Evolutionary conservation across 164 flowering plant genomes (phyloP).

Genomic region (Brasenia schreberi): DNA sequence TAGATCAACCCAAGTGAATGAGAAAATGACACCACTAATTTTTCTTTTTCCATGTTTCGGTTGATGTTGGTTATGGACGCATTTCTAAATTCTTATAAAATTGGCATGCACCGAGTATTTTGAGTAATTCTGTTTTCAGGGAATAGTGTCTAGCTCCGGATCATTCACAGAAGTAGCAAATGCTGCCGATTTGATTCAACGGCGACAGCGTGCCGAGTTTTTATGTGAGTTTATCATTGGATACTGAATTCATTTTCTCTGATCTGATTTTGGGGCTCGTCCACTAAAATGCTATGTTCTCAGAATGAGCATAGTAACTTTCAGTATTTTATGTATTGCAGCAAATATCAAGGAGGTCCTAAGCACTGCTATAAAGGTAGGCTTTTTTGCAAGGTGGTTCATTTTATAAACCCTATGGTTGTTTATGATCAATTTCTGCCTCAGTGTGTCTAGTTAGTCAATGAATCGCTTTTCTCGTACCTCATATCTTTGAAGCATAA

Average conservation of each 20-base stretch:
- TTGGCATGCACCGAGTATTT: not conserved
- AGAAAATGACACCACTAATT: not conserved
- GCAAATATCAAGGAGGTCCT: slow-evolving; percentile 57
- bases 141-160: slow-evolving; percentile 46
- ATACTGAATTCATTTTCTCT: not conserved
- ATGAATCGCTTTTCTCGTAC: not conserved
- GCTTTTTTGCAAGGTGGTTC: not conserved
- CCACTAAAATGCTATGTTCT: not conserved
- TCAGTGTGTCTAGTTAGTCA: not conserved
- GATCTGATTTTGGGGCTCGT: not conserved
- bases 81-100: not conserved
- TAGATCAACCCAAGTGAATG: not conserved
- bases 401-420: too few relatives aligned
- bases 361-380: slow-evolving; percentile 44
- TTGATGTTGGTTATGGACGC: not conserved
- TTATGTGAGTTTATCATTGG: slow-evolving; percentile 35
- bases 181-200: slow-evolving; percentile 92
- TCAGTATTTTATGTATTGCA: slow-evolving; percentile 15
- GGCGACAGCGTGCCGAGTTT: slow-evolving; percentile 81
- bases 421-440: not conserved
- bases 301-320: too few relatives aligned
- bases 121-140: slow-evolving; percentile 27
- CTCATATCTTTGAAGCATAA: not conserved
- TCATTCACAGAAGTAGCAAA: slow-evolving; percentile 38
- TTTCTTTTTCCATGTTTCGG: not conserved